phyloP scores from a whole-genome alignment of 2,329 filamentous ascomycete species.

The Alternaria gansuensis region DNA sequence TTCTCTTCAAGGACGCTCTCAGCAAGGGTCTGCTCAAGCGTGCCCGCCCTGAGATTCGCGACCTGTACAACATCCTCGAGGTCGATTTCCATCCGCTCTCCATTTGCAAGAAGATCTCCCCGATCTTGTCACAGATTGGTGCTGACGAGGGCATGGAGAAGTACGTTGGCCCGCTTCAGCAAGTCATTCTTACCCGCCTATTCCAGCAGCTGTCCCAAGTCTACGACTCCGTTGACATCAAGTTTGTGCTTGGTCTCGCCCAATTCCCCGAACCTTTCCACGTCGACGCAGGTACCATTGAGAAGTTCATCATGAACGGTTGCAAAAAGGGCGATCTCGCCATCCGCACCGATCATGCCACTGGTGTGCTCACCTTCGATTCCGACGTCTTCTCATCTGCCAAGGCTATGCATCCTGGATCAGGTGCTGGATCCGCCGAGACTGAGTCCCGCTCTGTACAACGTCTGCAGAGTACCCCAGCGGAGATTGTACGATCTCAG shows the following conservation, averaged over 20 bases:
- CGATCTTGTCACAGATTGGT: constrained; percentile 92
- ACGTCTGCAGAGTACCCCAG: constrained; percentile 94
- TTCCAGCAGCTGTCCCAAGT: constrained; percentile 99
- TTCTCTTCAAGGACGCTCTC: constrained; percentile 93
- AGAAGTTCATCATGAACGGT: constrained; percentile 99
- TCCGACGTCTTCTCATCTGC: constrained; percentile 97
- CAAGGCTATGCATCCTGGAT: constrained; percentile 88
- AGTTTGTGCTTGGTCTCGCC: constrained; percentile 91
- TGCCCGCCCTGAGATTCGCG: constrained; percentile 90
- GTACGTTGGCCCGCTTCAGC: constrained; percentile 93
- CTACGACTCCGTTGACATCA: constrained; percentile 95
- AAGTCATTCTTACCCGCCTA: constrained; percentile 96
- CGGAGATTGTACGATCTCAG: constrained; percentile 96
- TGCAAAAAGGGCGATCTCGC: constrained; percentile 99
- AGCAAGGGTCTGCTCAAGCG: constrained; percentile 95
- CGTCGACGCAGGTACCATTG: constrained; percentile 86
- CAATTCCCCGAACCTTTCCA: constrained; percentile 97
- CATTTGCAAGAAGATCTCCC: constrained; percentile 98
- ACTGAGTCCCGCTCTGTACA: constrained; percentile 85
- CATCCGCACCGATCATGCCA: constrained; percentile 94
- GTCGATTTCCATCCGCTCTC: constrained; percentile 99
- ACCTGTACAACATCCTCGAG: constrained; percentile 98
- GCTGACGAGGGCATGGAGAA: constrained; percentile 95
- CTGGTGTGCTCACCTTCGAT: constrained; percentile 94
- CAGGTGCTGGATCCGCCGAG: constrained; percentile 86